phyloP scores from a whole-genome alignment of 2,329 filamentous ascomycete species.

The Fusarium tuaranense region DNA sequence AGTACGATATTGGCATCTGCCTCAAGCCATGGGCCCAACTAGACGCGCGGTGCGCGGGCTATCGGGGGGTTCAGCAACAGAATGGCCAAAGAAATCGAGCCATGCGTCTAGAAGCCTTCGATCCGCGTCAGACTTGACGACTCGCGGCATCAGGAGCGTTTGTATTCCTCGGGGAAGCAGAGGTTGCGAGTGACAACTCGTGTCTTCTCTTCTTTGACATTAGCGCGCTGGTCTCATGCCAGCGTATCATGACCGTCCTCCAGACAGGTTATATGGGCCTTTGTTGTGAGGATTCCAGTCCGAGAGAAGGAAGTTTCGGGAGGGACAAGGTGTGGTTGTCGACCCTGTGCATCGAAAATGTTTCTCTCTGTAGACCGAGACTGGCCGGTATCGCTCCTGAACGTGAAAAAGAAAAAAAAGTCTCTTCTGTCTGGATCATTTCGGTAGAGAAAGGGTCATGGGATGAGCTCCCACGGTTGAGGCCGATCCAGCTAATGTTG shows the following conservation, averaged over 20 bases:
- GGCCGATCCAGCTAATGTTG: neutral
- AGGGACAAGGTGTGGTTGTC: neutral
- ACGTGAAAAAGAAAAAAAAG: too few relatives aligned
- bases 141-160: conserved; percentile 11
- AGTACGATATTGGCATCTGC: conserved; percentile 1
- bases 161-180: neutral
- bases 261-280: conserved; percentile 8
- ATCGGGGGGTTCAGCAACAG: neutral
- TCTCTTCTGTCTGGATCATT: too few relatives aligned
- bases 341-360: neutral
- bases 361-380: neutral
- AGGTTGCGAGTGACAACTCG: neutral
- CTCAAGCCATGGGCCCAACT: conserved; percentile 11
- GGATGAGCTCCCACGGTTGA: neutral
- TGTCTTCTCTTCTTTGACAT: neutral
- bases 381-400: neutral
- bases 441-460: neutral
- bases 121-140: conserved; percentile 13
- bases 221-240: conserved; percentile 14
- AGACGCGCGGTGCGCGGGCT: conserved; percentile 5
- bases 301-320: neutral
- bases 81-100: neutral
- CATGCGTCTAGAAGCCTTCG: conserved; percentile 9
- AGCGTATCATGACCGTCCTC: conserved; percentile 3
- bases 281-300: neutral